phyloP scores from a whole-genome alignment of 176 grass and related monocot genomes.

The Guadua angustifolia region DNA sequence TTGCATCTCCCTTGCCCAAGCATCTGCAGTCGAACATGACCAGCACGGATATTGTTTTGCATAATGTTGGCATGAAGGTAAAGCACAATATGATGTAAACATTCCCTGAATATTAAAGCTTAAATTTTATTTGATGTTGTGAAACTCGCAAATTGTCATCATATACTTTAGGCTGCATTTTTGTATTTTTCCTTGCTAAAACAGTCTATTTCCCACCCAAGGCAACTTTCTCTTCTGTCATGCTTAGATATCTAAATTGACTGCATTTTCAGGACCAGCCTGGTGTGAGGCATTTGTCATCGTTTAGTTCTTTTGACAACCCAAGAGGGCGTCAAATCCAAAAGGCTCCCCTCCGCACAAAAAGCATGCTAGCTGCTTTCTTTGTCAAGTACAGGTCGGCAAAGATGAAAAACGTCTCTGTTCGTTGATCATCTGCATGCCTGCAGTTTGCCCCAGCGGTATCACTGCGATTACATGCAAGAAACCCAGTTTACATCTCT shows the following conservation, averaged over 20 bases:
- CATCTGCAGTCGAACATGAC: conserved; percentile 43
- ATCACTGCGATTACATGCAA: conserved; percentile 28
- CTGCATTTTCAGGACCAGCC: conserved; percentile 63
- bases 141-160: background rate
- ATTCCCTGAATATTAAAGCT: conserved; percentile 1
- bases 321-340: conserved; percentile 70
- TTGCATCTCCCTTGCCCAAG: conserved; percentile 45
- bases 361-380: conserved; percentile 78
- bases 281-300: conserved; percentile 49
- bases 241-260: background rate
- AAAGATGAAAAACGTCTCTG: conserved; percentile 71
- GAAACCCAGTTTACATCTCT: conserved; percentile 23
- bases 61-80: conserved; percentile 58
- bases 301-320: conserved; percentile 73
- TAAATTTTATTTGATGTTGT: conserved; percentile 24
- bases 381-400: conserved; percentile 78
- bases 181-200: background rate
- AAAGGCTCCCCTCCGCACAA: conserved; percentile 66
- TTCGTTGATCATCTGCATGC: conserved; percentile 53
- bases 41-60: conserved; percentile 40
- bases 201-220: background rate
- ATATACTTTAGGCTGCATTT: background rate
- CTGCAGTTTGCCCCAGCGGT: conserved; percentile 30
- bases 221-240: conserved; percentile 2
- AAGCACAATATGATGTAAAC: conserved; percentile 28